Percentiles rank a stretch among this genome's conserved stretches.
Conservation (phyloP, 2,329 filamentous ascomycete genomes). For the Aspergillus felis region DNA sequence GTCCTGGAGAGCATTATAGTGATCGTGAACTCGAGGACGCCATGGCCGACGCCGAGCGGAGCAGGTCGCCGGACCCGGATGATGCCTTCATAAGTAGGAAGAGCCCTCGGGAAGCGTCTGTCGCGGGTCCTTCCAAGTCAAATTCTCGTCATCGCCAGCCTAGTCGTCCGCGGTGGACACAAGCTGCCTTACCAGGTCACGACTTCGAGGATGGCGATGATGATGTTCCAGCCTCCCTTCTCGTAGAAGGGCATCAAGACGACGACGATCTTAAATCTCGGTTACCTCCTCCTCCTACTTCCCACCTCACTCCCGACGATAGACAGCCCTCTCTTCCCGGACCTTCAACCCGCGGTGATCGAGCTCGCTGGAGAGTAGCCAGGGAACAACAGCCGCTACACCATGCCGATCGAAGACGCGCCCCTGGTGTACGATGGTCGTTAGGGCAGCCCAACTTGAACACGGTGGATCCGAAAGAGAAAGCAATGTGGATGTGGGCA, state of each 20-base stretch:
- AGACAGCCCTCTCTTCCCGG: conserved; percentile 28
- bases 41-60: conserved; percentile 49
- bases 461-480: conserved; percentile 61
- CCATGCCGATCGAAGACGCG: conserved; percentile 13
- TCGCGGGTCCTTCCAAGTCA: conserved; percentile 11
- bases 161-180: conserved; percentile 31
- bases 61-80: conserved; percentile 45
- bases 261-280: conserved; percentile 37
- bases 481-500: conserved; percentile 87
- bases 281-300: conserved; percentile 32
- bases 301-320: conserved; percentile 21
- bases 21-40: conserved; percentile 56
- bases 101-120: conserved; percentile 20
- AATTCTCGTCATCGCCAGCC: conserved; percentile 23
- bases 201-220: conserved; percentile 54
- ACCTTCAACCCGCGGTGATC: conserved; percentile 41
- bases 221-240: conserved; percentile 60
- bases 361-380: conserved; percentile 50
- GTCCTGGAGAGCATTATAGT: conserved; percentile 48
- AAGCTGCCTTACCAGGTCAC: conserved; percentile 25
- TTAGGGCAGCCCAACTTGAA: conserved; percentile 33
- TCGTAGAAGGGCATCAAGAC: conserved; percentile 52
- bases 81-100: conserved; percentile 35
- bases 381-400: conserved; percentile 41
- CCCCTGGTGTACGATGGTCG: conserved; percentile 23